Evolutionary conservation across 2,329 filamentous ascomycete genomes (phyloP), one percentile per base, ranked within the genome.

Genomic region (Corynespora cassiicola): DNA sequence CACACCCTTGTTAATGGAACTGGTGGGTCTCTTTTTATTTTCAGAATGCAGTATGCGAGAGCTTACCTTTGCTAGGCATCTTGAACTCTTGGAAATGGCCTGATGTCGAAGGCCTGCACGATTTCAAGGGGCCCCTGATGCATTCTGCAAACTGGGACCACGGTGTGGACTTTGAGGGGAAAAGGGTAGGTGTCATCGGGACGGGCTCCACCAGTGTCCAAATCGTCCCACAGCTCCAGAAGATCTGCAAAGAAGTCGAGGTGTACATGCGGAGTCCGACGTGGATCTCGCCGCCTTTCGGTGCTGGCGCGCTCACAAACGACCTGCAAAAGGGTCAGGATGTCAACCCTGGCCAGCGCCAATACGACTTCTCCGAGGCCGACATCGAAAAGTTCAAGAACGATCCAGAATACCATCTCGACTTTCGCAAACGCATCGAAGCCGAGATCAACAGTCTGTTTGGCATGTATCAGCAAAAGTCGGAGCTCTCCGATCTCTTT

Each of bases 301-400:
- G 64, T 15, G 65, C 58, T 9, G 63, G 58, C 20, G 65, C 63
- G 12, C 56, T 68, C 18, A 58, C 49, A 10, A 54, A 54, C 7
- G 58, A 68, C 21, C 47, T 65, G 0, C 58, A 66, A 36, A 66
- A 65, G 31, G 60, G 56, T 2, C 40, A 71, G 36, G 58, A 66
- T 28, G 63, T 69, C 23, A 64, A 70, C 14, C 72, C 72, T 23
- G 61, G 64, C 9, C 61, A 71, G 41, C 64, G 68, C 1, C 73
- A 75, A 51, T 66, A 73, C 52, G 64, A 58, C 36, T 75, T 71
- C 54, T 72, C 69, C 42, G 61, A 77, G 2, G 78, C 83, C 9
- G 75, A 83, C 33, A 74, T 75, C 10, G 72, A 80, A n/a, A 73
- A 75, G 0, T 86, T 86, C 60, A 52, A 51, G 3, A 71, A 78